Conservation (phyloP, 1,284 basidiomycete species). For the Baeospora myosura region DNA sequence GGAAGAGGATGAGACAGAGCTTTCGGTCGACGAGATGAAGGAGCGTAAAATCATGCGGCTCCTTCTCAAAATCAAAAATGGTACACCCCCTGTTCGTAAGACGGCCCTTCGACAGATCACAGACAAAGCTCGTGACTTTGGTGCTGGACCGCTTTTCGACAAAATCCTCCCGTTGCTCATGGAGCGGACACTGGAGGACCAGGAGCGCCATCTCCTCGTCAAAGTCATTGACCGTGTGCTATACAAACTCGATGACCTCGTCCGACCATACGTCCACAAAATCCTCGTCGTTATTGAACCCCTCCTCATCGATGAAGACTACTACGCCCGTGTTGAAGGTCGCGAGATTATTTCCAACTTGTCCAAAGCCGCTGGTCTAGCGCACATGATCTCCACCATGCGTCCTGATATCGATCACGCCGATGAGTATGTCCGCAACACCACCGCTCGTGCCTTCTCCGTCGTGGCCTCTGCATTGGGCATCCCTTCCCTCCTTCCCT, state of each 20-base stretch:
- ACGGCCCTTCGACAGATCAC: slow-evolving; percentile 97
- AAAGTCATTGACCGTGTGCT: slow-evolving; percentile 99
- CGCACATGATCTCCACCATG: slow-evolving; percentile 99
- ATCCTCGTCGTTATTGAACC: slow-evolving; percentile 99
- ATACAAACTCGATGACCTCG: slow-evolving; percentile 98
- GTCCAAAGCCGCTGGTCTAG: slow-evolving; percentile 96
- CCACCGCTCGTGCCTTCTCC: slow-evolving; percentile 97
- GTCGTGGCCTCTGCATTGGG: slow-evolving; percentile 98
- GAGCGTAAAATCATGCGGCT: slow-evolving; percentile 99
- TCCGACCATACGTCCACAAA: slow-evolving; percentile 98
- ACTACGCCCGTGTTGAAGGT: slow-evolving; percentile 98
- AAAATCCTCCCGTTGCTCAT: slow-evolving; percentile 98
- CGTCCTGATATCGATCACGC: slow-evolving; percentile 99
- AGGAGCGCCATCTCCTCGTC: slow-evolving; percentile 96
- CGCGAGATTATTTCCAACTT: slow-evolving; percentile 99
- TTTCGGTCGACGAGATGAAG: slow-evolving; percentile 97
- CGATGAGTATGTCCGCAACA: slow-evolving; percentile 99
- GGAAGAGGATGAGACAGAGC: slow-evolving; percentile 91
- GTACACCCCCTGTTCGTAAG: slow-evolving; percentile 96
- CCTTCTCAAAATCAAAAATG: slow-evolving; percentile 99
- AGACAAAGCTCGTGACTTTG: slow-evolving; percentile 99
- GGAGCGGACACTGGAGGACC: slow-evolving; percentile 98
- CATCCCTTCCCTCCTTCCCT: slow-evolving; percentile 94
- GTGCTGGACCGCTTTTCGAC: slow-evolving; percentile 98
- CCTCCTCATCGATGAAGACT: slow-evolving; percentile 97